A percentile compares a stretch with the other conserved stretches of the same genome.
These are phyloP conservation scores for Silene latifolia DNA, from an alignment of 148 eudicot genomes.

Conservation along the genomic window DNA sequence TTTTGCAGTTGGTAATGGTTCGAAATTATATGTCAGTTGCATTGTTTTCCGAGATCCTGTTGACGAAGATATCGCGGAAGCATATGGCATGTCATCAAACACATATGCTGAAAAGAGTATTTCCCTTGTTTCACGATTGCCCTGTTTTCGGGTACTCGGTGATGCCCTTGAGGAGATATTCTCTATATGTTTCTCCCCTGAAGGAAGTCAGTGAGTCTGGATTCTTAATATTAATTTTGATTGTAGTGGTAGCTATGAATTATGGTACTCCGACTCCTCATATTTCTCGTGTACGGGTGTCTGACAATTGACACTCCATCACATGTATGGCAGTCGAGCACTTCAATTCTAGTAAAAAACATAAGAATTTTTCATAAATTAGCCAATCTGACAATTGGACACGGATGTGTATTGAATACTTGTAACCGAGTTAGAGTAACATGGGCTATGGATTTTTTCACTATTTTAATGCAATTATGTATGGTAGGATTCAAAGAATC, in stretches of 20 bases:
- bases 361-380: too few relatives aligned
- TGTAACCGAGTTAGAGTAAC: not conserved
- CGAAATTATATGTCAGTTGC: conserved; percentile 88
- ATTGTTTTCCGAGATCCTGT: conserved; percentile 92
- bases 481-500: not conserved
- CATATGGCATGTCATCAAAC: conserved; percentile 68
- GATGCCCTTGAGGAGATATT: conserved; percentile 77
- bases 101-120: conserved; percentile 91
- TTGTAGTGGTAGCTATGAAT: not conserved
- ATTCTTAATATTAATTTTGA: not conserved
- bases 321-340: not conserved
- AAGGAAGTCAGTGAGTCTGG: conserved; percentile 74
- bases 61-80: conserved; percentile 84
- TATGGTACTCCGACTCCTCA: not conserved
- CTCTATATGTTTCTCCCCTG: conserved; percentile 73
- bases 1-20: conserved; percentile 92
- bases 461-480: not conserved
- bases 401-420: too few relatives aligned
- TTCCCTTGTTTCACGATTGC: conserved; percentile 82
- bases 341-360: too few relatives aligned
- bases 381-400: too few relatives aligned
- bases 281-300: not conserved
- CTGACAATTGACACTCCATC: not conserved
- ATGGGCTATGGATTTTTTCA: not conserved
- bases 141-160: conserved; percentile 69